Conservation (phyloP, 208 protist genomes). For the Willaertia magna region DNA sequence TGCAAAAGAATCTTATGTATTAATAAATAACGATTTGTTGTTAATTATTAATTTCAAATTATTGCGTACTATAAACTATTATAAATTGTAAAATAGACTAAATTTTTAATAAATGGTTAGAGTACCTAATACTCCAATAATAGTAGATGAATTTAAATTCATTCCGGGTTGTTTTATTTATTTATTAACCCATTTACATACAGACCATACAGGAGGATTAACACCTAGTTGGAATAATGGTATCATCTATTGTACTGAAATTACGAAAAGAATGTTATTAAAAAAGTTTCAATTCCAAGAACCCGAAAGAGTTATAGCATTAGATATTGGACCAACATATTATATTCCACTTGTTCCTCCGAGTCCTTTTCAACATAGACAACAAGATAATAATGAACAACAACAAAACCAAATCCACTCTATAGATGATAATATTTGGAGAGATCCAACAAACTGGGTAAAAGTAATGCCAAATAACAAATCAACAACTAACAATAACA, state of each 20-base stretch:
- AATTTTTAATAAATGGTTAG: not conserved
- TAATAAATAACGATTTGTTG: too few relatives aligned
- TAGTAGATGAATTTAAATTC: constrained; percentile 14
- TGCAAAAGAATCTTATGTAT: too few relatives aligned
- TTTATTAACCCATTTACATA: constrained; percentile 23
- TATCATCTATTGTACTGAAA: constrained; percentile 14
- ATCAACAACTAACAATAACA: not conserved
- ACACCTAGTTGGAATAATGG: constrained; percentile 20
- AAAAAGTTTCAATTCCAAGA: constrained; percentile 13
- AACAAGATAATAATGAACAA: not conserved
- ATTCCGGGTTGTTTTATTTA: constrained; percentile 14
- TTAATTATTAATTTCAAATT: too few relatives aligned
- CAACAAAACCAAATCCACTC: not conserved
- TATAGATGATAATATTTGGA: not conserved
- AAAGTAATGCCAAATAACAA: too few relatives aligned
- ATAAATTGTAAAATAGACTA: too few relatives aligned
- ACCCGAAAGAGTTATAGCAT: not conserved
- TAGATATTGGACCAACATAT: not conserved
- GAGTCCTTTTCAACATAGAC: not conserved
- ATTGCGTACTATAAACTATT: too few relatives aligned
- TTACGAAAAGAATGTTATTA: constrained; percentile 13
- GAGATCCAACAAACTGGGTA: not conserved
- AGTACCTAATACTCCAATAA: constrained; percentile 16
- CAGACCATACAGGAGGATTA: constrained; percentile 18
- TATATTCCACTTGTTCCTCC: not conserved